Base-by-base conservation (phyloP, 2,329 filamentous ascomycete genomes). In the Blastomyces parvus region DNA sequence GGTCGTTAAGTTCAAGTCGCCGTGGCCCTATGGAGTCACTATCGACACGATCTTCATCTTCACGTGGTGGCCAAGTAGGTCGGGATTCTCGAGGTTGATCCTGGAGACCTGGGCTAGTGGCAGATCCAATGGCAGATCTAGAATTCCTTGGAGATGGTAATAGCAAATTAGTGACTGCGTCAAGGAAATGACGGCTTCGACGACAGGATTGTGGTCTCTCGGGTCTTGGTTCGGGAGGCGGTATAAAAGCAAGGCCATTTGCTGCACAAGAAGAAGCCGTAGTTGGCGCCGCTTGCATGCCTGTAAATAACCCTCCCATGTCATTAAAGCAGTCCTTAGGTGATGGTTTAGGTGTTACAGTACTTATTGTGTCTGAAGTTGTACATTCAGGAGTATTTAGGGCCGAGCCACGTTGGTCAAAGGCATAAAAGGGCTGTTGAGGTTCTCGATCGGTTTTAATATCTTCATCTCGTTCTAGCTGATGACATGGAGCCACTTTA, bases 281-380 rank as follows among this genome's bases (percentile, higher is more conserved):
- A 22, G 30, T 19, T 40, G 55, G 27, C 61, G 38, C 48, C 17
- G 44, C 52, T 58, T 13, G 66, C 65, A 63, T 60, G 68, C 44
- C 72, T 76, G 66, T 85, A 0, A 95, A 78, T 0, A 96, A 77
- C 0, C 89, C 90, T 27, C 91, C 91, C 0, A 91, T 87, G 68
- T 96, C 92, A 69, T 93, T 91, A 73, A 96, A 93, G 0, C 89
- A 90, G 4, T 94, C 84, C 57, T 82, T 81, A 4, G 83, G 73
- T 52, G 61, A 68, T 76, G 64, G 73, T 74, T 56, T 78, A 71
- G 55, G 74, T 71, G 30, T 76, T 70, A 52, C 76, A 71, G 60
- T 74, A 38, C 25, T 44, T 66, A 68, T 59, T 60, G 36, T 63
- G 53, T 50, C 14, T 59, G 65, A 30, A 52, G 59, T 8, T 59